phyloP scores from a whole-genome alignment of 2,329 filamentous ascomycete genomes.

The Epichloe brachyelytri region DNA sequence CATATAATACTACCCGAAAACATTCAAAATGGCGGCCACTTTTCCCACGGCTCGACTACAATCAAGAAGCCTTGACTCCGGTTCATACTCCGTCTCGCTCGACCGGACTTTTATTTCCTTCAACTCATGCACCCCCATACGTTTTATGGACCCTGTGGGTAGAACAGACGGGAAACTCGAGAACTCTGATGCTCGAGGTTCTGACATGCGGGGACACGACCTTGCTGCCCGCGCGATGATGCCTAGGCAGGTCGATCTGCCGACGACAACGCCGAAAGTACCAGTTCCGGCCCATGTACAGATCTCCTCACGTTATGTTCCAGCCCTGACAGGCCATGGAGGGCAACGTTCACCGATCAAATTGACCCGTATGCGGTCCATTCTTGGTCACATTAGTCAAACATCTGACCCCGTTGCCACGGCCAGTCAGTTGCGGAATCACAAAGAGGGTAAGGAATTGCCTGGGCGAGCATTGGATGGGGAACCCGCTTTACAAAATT shows the following conservation, averaged over 20 bases:
- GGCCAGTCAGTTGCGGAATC: neutral
- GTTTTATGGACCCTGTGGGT: constrained; percentile 18
- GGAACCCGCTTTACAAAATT: neutral
- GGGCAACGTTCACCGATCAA: neutral
- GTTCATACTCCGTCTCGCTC: constrained; percentile 34
- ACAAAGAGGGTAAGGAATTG: neutral
- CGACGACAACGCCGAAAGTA: constrained; percentile 13
- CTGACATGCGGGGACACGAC: neutral
- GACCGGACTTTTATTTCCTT: constrained; percentile 27
- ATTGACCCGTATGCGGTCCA: neutral
- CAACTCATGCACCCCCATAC: constrained; percentile 18
- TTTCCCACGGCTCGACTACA: constrained; percentile 11
- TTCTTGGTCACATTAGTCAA: neutral
- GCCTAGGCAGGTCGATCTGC: neutral
- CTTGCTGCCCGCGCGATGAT: neutral
- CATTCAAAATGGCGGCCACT: constrained; percentile 14
- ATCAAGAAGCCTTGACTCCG: constrained; percentile 10
- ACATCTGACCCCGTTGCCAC: neutral
- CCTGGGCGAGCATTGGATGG: neutral
- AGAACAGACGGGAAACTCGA: constrained; percentile 17
- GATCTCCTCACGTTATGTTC: neutral
- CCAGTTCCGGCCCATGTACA: constrained; percentile 7
- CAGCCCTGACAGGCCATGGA: neutral
- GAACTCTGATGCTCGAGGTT: neutral
- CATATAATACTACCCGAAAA: constrained; percentile 14